A percentile compares a stretch with the other conserved stretches of the same genome.
Conservation (phyloP, 2,329 filamentous ascomycete species). For the Colletotrichum sp. region DNA sequence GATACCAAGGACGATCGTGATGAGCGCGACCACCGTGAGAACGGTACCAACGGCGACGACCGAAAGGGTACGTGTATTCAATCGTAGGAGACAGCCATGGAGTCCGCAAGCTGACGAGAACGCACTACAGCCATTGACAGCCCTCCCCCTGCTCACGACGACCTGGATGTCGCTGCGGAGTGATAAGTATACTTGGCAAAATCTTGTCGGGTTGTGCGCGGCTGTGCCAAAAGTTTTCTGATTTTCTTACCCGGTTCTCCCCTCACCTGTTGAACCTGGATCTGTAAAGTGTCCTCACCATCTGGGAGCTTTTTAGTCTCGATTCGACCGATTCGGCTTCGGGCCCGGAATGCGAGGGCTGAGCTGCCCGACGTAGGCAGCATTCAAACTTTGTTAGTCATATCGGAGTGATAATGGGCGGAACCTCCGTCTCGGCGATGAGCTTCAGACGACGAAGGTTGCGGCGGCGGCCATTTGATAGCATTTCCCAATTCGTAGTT, state of each 20-base stretch:
- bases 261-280: constrained; percentile 7
- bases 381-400: constrained; percentile 1
- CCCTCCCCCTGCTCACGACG: constrained; percentile 85
- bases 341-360: background rate
- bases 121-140: constrained; percentile 66
- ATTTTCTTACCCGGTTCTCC: constrained; percentile 6
- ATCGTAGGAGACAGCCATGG: background rate
- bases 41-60: constrained; percentile 83
- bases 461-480: constrained; percentile 13
- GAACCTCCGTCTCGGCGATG: background rate
- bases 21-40: constrained; percentile 77
- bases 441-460: background rate
- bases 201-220: constrained; percentile 13
- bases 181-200: constrained; percentile 37
- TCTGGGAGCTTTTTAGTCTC: constrained; percentile 21
- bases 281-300: constrained; percentile 23
- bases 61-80: constrained; percentile 74
- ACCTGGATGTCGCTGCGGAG: constrained; percentile 89
- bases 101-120: constrained; percentile 20
- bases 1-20: constrained; percentile 71
- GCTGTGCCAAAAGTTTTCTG: constrained; percentile 19
- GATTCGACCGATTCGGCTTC: constrained; percentile 16
- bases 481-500: constrained; percentile 10
- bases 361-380: constrained; percentile 4
- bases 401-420: background rate